Percentiles rank a stretch among this genome's conserved stretches.
phyloP scores from a whole-genome alignment of 352 stramenopile species.

The Peronosclerospora sorghi region DNA sequence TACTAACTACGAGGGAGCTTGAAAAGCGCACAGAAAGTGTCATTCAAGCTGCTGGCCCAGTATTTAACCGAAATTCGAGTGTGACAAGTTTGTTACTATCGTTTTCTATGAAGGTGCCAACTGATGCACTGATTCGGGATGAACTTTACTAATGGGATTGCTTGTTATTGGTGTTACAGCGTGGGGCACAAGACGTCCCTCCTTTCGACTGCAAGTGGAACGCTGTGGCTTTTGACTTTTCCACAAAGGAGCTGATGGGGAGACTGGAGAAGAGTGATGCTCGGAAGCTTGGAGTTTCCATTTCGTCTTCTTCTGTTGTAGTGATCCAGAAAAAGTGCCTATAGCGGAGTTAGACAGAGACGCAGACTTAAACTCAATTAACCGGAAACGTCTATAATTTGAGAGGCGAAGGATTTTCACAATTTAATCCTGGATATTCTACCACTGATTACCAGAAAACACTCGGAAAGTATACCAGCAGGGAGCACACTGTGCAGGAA shows the following conservation, averaged over 20 bases:
- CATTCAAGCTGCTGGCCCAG: conserved; percentile 31
- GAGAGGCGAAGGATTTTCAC: no score
- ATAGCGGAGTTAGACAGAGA: not conserved
- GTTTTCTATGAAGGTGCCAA: conserved; percentile 51
- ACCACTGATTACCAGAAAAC: no score
- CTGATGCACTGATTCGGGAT: not conserved
- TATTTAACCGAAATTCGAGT: conserved; percentile 54
- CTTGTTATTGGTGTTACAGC: conserved; percentile 12
- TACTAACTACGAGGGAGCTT: conserved; percentile 46
- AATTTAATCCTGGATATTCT: no score
- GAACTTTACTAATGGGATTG: no score
- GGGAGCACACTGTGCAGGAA: no score
- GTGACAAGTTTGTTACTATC: conserved; percentile 48
- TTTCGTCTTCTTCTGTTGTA: conserved; percentile 17
- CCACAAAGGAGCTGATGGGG: conserved; percentile 33
- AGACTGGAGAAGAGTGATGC: conserved; percentile 43
- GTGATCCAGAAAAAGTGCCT: not conserved
- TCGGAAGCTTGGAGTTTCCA: conserved; percentile 50
- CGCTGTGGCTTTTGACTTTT: conserved; percentile 49
- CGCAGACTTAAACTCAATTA: not conserved
- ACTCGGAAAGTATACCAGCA: no score
- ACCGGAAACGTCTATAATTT: no score
- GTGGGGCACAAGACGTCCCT: conserved; percentile 15
- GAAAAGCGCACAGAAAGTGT: conserved; percentile 53
- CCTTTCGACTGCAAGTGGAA: conserved; percentile 38